Base-by-base conservation (phyloP, 23 red algal species). In the Chondrus crispus region DNA sequence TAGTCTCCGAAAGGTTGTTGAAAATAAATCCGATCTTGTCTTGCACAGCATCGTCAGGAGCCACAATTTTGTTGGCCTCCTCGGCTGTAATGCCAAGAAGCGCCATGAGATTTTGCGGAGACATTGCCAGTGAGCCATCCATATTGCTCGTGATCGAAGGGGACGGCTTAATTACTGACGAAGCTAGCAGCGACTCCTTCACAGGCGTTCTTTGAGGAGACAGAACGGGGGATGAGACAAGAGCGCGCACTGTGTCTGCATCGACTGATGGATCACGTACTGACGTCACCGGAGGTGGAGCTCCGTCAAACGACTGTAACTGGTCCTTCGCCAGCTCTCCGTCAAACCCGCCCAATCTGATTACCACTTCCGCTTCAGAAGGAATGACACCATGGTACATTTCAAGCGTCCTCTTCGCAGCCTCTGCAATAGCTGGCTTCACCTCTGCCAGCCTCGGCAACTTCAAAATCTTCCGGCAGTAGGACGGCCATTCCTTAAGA, bases 11-110 rank as follows among this genome's bases (percentile, higher is more conserved):
- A 5, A 98, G 82, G 52, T 98, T 98, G 89, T 98, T 98, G 45
- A 98, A 95, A 60, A 98, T 96, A 79, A 98, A 98, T 66, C 96
- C 92, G 22, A 98, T 85, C 78, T 96, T 95, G 45, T 98, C 97
- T 68, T 98, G 91, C 7, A 72, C 70, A 14, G 57, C 90, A 51
- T 93, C 94, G 19, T 94, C 88, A 28, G 96, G 96, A 28, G 88
- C 82, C 14, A 63, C 37, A 53, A 89, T 68, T 32, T 62, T 68
- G 20, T 41, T 89, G 2, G 85, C 85, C 68, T 89, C 85, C 9
- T 89, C 85, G 57, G 22, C 12, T 18, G 85, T 72, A 48, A 89
- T 62, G 28, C 85, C 85, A 2, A 89, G 69, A 40, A 89, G 70
- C 57, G 57, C 78, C 37, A 70, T 73, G 16, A 89, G 78, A 77